These are phyloP conservation scores for Saccharum officinarum DNA, from an alignment of 176 grass and related monocot genomes.

Conservation along the genomic window DNA sequence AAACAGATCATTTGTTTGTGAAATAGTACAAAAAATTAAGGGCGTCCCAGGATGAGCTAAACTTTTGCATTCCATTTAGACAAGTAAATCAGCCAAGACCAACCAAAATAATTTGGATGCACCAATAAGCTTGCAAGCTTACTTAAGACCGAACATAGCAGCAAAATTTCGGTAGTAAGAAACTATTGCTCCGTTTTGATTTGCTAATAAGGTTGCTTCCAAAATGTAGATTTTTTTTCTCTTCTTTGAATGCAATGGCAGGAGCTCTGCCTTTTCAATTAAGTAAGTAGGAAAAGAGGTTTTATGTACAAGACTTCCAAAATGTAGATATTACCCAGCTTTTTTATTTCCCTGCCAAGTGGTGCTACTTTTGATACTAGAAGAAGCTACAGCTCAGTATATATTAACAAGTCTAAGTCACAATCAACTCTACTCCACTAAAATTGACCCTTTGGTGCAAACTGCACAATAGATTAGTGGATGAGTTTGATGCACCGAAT, in stretches of 20 bases:
- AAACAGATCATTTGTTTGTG: neutral
- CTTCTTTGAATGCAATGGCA: too few relatives aligned
- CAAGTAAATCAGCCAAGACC: neutral
- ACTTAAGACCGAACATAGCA: neutral
- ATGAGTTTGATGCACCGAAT: neutral
- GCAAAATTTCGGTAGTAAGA: neutral
- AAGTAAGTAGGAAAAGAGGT: too few relatives aligned
- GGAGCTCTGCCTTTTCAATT: too few relatives aligned
- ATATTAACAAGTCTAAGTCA: neutral
- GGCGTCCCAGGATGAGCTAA: neutral
- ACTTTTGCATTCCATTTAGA: neutral
- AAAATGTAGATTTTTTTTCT: neutral
- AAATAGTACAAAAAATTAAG: neutral
- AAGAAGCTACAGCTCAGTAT: neutral
- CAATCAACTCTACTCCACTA: constrained; percentile 27
- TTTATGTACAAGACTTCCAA: neutral
- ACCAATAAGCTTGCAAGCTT: neutral
- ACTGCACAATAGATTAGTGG: neutral
- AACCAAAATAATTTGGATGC: neutral
- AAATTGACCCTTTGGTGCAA: neutral
- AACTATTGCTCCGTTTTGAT: neutral
- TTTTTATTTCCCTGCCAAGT: neutral
- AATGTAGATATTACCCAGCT: neutral
- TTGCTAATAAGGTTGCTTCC: neutral
- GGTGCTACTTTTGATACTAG: neutral